Base-by-base conservation (phyloP, 2,329 filamentous ascomycete species). In the Claviceps sp. region DNA sequence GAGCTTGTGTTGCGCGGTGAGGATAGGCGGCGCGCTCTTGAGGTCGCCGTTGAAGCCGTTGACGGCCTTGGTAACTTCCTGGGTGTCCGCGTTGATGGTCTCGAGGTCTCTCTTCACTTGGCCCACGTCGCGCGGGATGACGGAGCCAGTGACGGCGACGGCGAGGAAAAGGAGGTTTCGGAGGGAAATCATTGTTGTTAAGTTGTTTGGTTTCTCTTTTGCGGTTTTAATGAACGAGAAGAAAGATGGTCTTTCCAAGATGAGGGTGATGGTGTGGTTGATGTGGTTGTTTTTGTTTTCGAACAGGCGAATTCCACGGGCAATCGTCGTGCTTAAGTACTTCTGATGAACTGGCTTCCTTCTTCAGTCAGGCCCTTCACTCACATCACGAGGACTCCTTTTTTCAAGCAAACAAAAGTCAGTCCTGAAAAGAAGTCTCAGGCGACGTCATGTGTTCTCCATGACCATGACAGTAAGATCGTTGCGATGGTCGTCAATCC, bases 141-240 rank as follows among this genome's bases (percentile, higher is more conserved):
- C 39, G 17, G 48, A 50, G 43, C 50, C 45, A 3, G 44, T 43
- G 37, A 47, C 50, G 38, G 50, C 45, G 22, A 51, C 50, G 17
- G 50, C 50, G 16, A 51, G 14, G 45, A 51, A 51, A 38, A 51
- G 37, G 26, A 51, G 50, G 26, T 51, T 51, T 26, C 45, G 45
- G 37, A 51, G 13, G 11, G 50, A 51, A 5, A 51, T 11, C 50
- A 51, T 51, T 22, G 5, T 17, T 40, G 46, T 16, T 16, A 7
- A 5, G 23, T 4, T 13, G 2, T 49, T 16, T 9, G 11, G 22
- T 20, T 4, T 4, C 16, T 42, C 8, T 42, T 20, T 42, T 20
- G 9, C 16, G 13, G 9, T 42, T 29, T 45, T 6, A 1, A 11
- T 1, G 20, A 23, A 7, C 2, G 11, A 43, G 40, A 44, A 44